Conservation (phyloP, 495 filamentous ascomycete genomes). For the Aspergillus conjunctus region DNA sequence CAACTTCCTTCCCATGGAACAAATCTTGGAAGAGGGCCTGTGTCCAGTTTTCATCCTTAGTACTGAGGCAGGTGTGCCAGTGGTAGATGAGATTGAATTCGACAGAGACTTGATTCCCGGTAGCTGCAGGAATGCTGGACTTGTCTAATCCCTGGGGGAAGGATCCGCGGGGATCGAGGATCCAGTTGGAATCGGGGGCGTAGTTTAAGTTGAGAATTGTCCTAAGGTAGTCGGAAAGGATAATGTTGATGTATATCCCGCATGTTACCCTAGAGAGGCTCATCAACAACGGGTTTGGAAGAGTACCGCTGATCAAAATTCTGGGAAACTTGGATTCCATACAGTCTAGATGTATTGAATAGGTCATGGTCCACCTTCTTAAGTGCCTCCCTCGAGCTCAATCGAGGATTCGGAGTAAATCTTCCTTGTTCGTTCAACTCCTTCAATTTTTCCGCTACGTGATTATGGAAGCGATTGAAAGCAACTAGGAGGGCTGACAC, state of each 20-base stretch:
- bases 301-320: no score
- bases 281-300: background rate
- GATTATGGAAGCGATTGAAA: conserved; percentile 50
- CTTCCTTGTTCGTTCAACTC: conserved; percentile 53
- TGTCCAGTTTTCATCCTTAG: conserved; percentile 49
- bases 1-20: conserved; percentile 29
- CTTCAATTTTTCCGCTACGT: conserved; percentile 45
- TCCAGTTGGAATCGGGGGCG: conserved; percentile 29
- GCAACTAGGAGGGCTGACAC: conserved; percentile 64
- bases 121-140: conserved; percentile 29
- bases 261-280: conserved; percentile 27
- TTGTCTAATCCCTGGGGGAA: conserved; percentile 6
- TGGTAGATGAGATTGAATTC: conserved; percentile 58
- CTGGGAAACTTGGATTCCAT: conserved; percentile 15
- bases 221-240: conserved; percentile 12
- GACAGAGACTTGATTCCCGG: conserved; percentile 52
- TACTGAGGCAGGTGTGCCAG: conserved; percentile 48
- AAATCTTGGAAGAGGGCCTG: conserved; percentile 37
- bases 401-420: conserved; percentile 32
- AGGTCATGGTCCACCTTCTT: conserved; percentile 34
- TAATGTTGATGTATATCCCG: conserved; percentile 34
- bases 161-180: conserved; percentile 31
- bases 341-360: conserved; percentile 33
- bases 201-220: conserved; percentile 14
- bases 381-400: conserved; percentile 2